Evolutionary conservation across 176 grass and related monocot species (phyloP), one percentile per base, ranked within the genome.

Genomic region (Carex parvula): DNA sequence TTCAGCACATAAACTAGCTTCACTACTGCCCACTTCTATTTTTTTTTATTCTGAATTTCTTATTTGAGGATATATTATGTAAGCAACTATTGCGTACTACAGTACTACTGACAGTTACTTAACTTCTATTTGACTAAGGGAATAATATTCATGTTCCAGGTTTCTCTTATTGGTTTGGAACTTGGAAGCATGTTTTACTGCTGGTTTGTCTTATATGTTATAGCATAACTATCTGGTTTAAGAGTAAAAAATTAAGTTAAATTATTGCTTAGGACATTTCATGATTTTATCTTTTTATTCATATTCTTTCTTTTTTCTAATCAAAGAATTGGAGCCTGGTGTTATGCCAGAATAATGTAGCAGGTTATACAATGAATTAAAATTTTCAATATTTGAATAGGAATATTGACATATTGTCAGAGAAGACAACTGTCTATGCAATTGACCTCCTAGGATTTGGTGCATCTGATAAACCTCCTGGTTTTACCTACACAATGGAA

Each of bases 401-500:
- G 88, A 90, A 90, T 65, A 94, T 99, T 30, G 89, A 81, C 0
- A 88, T 99, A 70, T 56, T 95, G 5, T 93, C 96, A 41, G 84
- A 99, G 88, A 87, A 82, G 32, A 70, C 93, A 64, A 95, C 93
- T 1, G 90, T 99, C 1, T 95, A 95, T 66, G 96, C 96, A 37
- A 89, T 99, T 11, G 96, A 99, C 87, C 60, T 95, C 46, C 83
- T 99, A 80, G 96, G 96, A 76, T 99, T 99, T 20, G 96, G 90
- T 53, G 93, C 93, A 20, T 99, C 93, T 0, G 96, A 99, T 13
- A 99, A 99, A 84, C 93, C 93, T 65, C 26, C 87, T 61, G 89
- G 91, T 15, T 95, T 94, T 79, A 52, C 89, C 69, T 92, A 99
- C 91, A 99, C 91, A 79, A 99, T 99, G 93, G 93, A 99, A 60